Base-by-base conservation (phyloP, 495 filamentous ascomycete genomes). In the Trichoderma asperelloides region DNA sequence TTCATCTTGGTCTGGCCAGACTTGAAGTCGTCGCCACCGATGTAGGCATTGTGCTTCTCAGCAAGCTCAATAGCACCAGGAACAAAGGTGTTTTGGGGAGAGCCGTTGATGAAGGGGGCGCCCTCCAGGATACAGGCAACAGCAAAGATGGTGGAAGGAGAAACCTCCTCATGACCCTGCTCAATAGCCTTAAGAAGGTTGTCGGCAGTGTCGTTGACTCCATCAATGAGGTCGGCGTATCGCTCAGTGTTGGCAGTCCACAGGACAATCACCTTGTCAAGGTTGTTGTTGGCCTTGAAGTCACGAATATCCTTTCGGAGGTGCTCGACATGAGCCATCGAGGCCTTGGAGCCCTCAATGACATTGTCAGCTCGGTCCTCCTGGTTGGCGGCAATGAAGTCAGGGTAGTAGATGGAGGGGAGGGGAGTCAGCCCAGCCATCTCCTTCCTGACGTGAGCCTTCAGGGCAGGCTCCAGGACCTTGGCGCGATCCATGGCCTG, bases 1-100 rank as follows among this genome's bases (percentile, higher is more conserved):
- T 98, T 98, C 95, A 98, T 98, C 88, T 98, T 98, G 73, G 95
- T 98, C 85, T 98, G 95, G 68, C 95, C 95, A 65, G 95, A 98
- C 86, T 98, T 98, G 88, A 98, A 98, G 81, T 98, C 95, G 77
- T 98, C 95, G 71, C 95, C 95, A 51, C 94, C 96, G 72, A 98
- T 92, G 84, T 97, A 98, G 39, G 96, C 86, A 67, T 83, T 81
- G 77, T 91, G 86, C 80, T 89, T 81, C 83, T 96, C 91, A n/a
- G 95, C 96, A 55, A 98, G 86, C 68, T 94, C 82, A 68, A 97
- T 89, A 62, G 88, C 90, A 71, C 95, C 95, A 2, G 95, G 94
- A 37, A 98, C 95, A 70, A 98, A 97, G 45, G 95, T 98, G 85
- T 98, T 98, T 82, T 98, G 95, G 43, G 95, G 95, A 63, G 95